phyloP scores from a whole-genome alignment of 2,329 filamentous ascomycete species.

The Cladosporium sp. region DNA sequence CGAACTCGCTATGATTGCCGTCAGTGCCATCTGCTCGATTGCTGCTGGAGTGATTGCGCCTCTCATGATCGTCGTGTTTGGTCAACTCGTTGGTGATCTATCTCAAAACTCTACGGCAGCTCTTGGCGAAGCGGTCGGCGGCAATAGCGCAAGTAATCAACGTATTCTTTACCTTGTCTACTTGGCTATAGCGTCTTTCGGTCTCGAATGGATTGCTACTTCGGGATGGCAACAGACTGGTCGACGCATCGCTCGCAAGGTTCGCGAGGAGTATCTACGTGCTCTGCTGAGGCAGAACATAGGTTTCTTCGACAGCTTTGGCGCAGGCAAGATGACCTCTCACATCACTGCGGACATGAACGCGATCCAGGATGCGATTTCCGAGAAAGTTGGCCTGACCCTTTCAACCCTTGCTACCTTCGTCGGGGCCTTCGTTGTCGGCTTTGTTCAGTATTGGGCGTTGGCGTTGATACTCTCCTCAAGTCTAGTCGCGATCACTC shows the following conservation, averaged over 20 bases:
- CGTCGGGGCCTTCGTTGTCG: constrained; percentile 41
- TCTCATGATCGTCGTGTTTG: constrained; percentile 42
- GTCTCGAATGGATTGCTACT: constrained; percentile 38
- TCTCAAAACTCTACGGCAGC: constrained; percentile 38
- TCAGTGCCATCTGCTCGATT: constrained; percentile 34
- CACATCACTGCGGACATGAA: constrained; percentile 44
- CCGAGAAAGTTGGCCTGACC: constrained; percentile 47
- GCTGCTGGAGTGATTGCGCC: constrained; percentile 38
- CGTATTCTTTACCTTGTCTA: constrained; percentile 42
- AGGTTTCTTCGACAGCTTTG: constrained; percentile 51
- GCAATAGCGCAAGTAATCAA: constrained; percentile 32
- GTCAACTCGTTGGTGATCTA: constrained; percentile 44
- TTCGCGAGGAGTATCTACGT: constrained; percentile 44
- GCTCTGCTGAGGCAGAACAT: constrained; percentile 49
- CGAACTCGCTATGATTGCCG: constrained; percentile 10
- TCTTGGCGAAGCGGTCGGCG: constrained; percentile 39
- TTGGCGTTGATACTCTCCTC: constrained; percentile 79
- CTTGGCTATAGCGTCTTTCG: constrained; percentile 46
- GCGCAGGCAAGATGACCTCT: constrained; percentile 47
- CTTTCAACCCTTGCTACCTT: constrained; percentile 45
- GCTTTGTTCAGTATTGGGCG: constrained; percentile 63
- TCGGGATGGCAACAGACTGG: constrained; percentile 47
- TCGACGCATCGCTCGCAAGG: constrained; percentile 45
- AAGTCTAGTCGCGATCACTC: constrained; percentile 68
- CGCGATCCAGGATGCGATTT: constrained; percentile 40